These are phyloP conservation scores for Saturnispora bothae DNA, from an alignment of 805 yeast genomes.

Conservation along the genomic window DNA sequence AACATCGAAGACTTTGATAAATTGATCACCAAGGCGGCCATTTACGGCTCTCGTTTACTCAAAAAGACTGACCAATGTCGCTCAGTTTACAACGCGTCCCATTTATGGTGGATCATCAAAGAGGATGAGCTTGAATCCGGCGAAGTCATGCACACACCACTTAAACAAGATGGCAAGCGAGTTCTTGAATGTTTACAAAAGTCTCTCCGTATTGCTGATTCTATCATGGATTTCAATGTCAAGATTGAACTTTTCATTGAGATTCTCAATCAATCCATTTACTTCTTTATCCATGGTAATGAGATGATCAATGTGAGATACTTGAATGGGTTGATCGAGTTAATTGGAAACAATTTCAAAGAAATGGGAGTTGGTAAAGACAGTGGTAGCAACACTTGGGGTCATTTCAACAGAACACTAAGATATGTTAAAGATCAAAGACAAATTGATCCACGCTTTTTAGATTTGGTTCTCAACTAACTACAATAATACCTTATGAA, in stretches of 20 bases:
- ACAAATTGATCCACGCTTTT: constrained; percentile 57
- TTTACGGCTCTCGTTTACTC: constrained; percentile 78
- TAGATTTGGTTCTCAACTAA: constrained; percentile 8
- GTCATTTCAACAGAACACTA: constrained; percentile 64
- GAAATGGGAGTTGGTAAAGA: constrained; percentile 14
- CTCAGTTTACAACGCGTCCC: constrained; percentile 78
- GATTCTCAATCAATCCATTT: constrained; percentile 74
- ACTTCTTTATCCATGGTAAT: constrained; percentile 76
- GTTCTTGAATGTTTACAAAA: constrained; percentile 88
- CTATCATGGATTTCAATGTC: constrained; percentile 72
- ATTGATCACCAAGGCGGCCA: constrained; percentile 72
- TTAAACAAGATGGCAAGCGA: constrained; percentile 43
- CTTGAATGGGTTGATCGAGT: constrained; percentile 76
- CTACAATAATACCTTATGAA: neutral
- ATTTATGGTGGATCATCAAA: constrained; percentile 89
- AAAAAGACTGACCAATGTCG: constrained; percentile 94
- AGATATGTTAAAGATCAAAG: constrained; percentile 60
- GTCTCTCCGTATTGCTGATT: constrained; percentile 82
- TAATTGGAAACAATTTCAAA: constrained; percentile 57
- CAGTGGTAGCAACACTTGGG: constrained; percentile 12
- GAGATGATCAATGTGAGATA: constrained; percentile 59
- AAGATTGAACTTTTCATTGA: constrained; percentile 82
- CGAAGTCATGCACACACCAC: constrained; percentile 18
- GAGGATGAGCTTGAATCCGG: constrained; percentile 29
- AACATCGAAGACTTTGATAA: constrained; percentile 62